phyloP scores from a whole-genome alignment of 345 rosid genomes.

The Arabis alpina region DNA sequence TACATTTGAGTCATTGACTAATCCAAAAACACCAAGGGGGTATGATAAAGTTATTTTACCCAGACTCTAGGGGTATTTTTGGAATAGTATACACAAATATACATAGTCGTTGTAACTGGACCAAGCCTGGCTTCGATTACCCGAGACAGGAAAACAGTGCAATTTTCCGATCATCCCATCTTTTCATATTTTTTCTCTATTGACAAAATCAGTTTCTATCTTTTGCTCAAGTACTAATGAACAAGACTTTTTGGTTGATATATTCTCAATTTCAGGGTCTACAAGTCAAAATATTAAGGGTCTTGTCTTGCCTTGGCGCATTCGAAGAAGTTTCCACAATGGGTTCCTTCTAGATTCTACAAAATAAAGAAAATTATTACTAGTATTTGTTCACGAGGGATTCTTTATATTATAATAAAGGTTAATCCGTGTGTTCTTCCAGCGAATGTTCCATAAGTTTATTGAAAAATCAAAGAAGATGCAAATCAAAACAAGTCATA shows the following conservation, averaged over 20 bases:
- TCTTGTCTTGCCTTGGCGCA: background rate
- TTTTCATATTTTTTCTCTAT: too few relatives aligned
- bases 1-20: background rate
- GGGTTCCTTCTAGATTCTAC: background rate
- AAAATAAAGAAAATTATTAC: background rate
- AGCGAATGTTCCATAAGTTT: slow-evolving; percentile 21
- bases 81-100: background rate
- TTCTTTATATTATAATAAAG: background rate
- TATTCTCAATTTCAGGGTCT: background rate
- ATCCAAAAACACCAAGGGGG: background rate
- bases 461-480: slow-evolving; percentile 28
- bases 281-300: slow-evolving; percentile 14
- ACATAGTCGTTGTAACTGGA: background rate
- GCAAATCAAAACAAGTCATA: slow-evolving; percentile 28
- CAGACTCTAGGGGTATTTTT: background rate
- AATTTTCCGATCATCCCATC: background rate
- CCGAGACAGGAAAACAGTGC: background rate
- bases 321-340: slow-evolving; percentile 23
- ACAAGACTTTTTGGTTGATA: background rate
- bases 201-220: background rate
- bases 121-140: background rate
- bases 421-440: slow-evolving; percentile 2
- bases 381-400: slow-evolving; percentile 16
- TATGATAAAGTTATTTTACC: background rate
- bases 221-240: background rate